Percentiles rank a stretch among this genome's conserved stretches.
Conservation (phyloP, 2,329 filamentous ascomycete genomes). For the Penicillium sp. region DNA sequence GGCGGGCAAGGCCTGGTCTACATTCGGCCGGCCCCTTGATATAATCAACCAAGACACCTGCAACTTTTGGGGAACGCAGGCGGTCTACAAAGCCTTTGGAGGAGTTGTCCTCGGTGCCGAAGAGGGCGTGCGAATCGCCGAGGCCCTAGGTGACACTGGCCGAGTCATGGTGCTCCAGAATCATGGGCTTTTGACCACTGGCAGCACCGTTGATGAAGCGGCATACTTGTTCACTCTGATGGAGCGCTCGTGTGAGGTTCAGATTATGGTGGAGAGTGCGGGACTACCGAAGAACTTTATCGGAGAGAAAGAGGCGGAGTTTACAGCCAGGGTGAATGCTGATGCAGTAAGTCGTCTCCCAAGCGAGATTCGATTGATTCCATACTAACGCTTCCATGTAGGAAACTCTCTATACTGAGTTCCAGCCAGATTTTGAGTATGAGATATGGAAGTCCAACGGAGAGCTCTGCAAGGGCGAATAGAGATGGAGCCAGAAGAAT, state of each 20-base stretch:
- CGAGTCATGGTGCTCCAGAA: slow-evolving; percentile 35
- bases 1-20: slow-evolving; percentile 50
- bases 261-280: slow-evolving; percentile 64
- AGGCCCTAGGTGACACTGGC: slow-evolving; percentile 27
- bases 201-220: slow-evolving; percentile 74
- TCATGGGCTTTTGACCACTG: slow-evolving; percentile 60
- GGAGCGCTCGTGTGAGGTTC: slow-evolving; percentile 71
- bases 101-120: slow-evolving; percentile 52
- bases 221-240: slow-evolving; percentile 71
- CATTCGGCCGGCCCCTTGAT: slow-evolving; percentile 49
- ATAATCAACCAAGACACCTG: slow-evolving; percentile 47
- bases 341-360: neutral
- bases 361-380: neutral
- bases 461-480: neutral
- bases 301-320: neutral
- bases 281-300: neutral
- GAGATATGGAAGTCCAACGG: neutral
- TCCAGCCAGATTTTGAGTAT: neutral
- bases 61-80: slow-evolving; percentile 33
- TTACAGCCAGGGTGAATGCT: neutral
- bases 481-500: too few relatives aligned
- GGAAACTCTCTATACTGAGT: neutral
- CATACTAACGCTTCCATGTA: too few relatives aligned
- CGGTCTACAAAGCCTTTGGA: slow-evolving; percentile 50
- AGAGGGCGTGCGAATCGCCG: slow-evolving; percentile 52